A percentile compares a stretch with the other conserved stretches of the same genome.
These are phyloP conservation scores for Passalora sequoiae DNA, from an alignment of 2,329 filamentous ascomycete species.

Conservation along the genomic window DNA sequence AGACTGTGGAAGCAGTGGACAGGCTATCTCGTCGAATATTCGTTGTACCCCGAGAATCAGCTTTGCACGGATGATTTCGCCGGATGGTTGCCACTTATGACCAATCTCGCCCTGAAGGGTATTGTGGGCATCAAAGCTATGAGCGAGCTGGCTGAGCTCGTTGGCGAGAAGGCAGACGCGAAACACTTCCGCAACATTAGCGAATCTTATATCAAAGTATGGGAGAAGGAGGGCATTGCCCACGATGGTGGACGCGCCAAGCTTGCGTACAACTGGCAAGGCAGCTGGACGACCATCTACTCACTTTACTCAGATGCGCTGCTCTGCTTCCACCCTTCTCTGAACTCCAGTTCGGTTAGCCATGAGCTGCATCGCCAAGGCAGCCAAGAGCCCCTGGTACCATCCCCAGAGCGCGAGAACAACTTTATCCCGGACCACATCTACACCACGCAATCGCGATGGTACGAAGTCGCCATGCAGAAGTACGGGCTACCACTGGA, in stretches of 20 bases:
- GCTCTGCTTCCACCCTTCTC: slow-evolving; percentile 66
- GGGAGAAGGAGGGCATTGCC: slow-evolving; percentile 67
- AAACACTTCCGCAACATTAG: slow-evolving; percentile 57
- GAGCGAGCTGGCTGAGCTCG: slow-evolving; percentile 61
- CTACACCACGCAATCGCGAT: slow-evolving; percentile 73
- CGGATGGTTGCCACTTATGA: slow-evolving; percentile 70
- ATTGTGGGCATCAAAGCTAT: slow-evolving; percentile 78
- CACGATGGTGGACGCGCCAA: slow-evolving; percentile 66
- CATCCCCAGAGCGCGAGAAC: slow-evolving; percentile 5
- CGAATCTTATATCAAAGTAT: slow-evolving; percentile 64
- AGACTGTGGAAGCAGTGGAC: slow-evolving; percentile 72
- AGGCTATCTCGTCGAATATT: slow-evolving; percentile 68
- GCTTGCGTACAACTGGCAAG: slow-evolving; percentile 72
- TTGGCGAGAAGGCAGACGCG: slow-evolving; percentile 54
- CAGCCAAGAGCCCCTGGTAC: slow-evolving; percentile 17
- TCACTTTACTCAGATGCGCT: slow-evolving; percentile 77
- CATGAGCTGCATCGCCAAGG: slow-evolving; percentile 9
- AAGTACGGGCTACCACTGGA: slow-evolving; percentile 79
- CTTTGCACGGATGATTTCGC: slow-evolving; percentile 82
- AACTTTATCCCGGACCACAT: slow-evolving; percentile 66
- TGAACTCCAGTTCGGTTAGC: slow-evolving; percentile 17
- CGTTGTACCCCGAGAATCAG: slow-evolving; percentile 69
- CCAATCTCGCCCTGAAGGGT: slow-evolving; percentile 76
- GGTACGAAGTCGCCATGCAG: slow-evolving; percentile 75
- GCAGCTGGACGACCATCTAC: slow-evolving; percentile 80